Evolutionary conservation across 2,329 filamentous ascomycete genomes (phyloP).

Genomic region (Nannizzia gypsea): DNA sequence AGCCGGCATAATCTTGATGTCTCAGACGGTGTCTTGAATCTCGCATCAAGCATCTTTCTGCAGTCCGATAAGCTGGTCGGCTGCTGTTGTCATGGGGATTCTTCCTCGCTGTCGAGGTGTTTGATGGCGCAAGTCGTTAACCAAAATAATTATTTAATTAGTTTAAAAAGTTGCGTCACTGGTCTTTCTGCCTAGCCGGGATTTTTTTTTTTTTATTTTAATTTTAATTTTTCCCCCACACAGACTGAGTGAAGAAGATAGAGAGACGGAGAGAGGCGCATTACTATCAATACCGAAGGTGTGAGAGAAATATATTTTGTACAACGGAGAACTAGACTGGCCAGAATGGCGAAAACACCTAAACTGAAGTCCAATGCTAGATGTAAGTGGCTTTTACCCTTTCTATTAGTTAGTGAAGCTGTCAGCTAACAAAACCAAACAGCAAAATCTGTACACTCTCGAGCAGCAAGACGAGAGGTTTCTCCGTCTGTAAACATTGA

Average conservation of each 20-base stretch:
- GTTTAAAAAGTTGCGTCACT: constrained; percentile 16
- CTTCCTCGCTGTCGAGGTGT: not conserved
- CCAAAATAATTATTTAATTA: too few relatives aligned
- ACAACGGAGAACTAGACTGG: constrained; percentile 10
- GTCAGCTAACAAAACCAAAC: constrained; percentile 4
- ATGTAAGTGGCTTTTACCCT: constrained; percentile 11
- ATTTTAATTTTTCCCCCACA: not conserved
- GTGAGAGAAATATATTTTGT: too few relatives aligned
- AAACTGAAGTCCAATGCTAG: constrained; percentile 23
- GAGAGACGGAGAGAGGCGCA: not conserved
- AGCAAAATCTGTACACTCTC: constrained; percentile 46
- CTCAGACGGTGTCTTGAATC: not conserved
- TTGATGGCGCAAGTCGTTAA: not conserved
- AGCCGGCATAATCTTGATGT: constrained; percentile 3
- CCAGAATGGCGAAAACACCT: constrained; percentile 28
- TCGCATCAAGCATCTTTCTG: not conserved
- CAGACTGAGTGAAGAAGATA: not conserved
- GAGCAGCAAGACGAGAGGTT: constrained; percentile 46
- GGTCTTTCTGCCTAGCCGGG: constrained; percentile 22
- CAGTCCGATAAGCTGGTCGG: not conserved
- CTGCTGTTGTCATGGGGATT: not conserved
- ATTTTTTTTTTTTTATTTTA: constrained; percentile 25
- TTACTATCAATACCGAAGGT: not conserved
- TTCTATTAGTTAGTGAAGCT: not conserved
- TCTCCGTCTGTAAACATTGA: constrained; percentile 44